Base-by-base conservation (phyloP, 768 basidiomycete species). In the Mycena rebaudengoi region DNA sequence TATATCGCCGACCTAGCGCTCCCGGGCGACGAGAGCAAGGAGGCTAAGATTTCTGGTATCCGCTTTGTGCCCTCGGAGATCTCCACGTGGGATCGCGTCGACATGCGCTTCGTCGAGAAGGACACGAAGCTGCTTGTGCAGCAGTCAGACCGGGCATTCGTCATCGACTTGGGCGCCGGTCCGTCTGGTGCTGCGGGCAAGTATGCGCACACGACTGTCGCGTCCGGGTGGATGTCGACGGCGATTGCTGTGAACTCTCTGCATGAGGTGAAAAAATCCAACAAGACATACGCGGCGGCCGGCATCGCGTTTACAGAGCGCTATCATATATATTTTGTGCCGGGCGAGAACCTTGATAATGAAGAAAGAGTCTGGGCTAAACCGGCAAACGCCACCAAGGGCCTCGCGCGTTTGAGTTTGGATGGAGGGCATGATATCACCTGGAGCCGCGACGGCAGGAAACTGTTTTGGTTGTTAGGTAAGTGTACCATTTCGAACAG, bases 401-500 rank as follows among this genome's bases (percentile, higher is more conserved):
- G 86, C 3, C 71, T 91, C 58, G 82, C 82, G 4, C 82, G 91
- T 32, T 60, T 92, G 60, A 91, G 91, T 68, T 69, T 90, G 66
- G 90, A 92, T 72, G 91, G 91, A 18, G 91, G 90, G 1, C 91
- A 92, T 68, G 88, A 89, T 70, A 71, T 92, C 35, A 81, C 86
- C 2, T 88, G 85, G 78, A 89, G 85, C 32, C 70, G 82, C 11
- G 88, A 91, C 70, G 91, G 91, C 18, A 85, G 80, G 55, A 86
- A 78, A 30, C 57, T 92, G 32, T 90, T 91, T 64, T 92, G 91
- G 91, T 85, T 92, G 74, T 80, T 92, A 29, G 91, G 91, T 90
- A 71, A 44, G 80, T 58, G 23, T 52, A 25, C 64, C 12, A 33
- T 50, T 23, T 49, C 16, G 7, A 30, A 44, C 2, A 13, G 32